A percentile compares a stretch with the other conserved stretches of the same genome.
These are phyloP conservation scores for Phallus indusiatus DNA, from an alignment of 768 basidiomycete species.

Conservation along the genomic window DNA sequence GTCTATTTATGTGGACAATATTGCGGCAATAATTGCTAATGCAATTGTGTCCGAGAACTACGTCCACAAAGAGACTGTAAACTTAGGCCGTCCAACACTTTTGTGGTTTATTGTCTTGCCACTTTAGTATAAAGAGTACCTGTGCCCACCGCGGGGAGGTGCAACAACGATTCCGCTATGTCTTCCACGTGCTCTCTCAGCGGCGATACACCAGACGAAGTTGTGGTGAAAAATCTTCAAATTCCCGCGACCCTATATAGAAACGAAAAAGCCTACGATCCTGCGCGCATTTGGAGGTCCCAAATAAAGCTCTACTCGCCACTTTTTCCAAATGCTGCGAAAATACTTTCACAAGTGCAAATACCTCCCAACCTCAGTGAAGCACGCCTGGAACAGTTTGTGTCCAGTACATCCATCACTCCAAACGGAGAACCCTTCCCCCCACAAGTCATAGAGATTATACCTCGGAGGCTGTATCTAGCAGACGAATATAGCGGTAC, in stretches of 20 bases:
- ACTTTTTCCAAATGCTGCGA: neutral
- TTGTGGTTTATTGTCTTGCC: neutral
- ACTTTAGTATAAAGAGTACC: neutral
- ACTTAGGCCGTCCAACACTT: neutral
- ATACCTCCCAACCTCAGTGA: neutral
- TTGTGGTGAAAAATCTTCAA: neutral
- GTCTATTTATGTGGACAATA: neutral
- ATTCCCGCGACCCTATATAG: neutral
- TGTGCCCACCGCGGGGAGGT: neutral
- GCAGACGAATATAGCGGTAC: slow-evolving; percentile 6
- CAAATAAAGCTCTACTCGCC: neutral
- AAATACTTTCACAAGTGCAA: neutral
- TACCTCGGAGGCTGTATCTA: neutral
- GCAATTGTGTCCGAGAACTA: neutral
- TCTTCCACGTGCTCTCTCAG: neutral
- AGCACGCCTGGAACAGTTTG: neutral
- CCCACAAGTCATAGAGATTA: slow-evolving; percentile 1
- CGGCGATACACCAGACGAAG: neutral
- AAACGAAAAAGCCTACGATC: neutral
- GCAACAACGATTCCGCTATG: neutral
- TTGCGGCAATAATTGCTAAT: neutral
- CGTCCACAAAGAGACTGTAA: neutral
- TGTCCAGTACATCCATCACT: neutral
- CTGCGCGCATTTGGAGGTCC: neutral
- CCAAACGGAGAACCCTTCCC: slow-evolving; percentile 1